Conservation (phyloP, 2,329 filamentous ascomycete genomes). For the Cephalotrichum gorgonifer region DNA sequence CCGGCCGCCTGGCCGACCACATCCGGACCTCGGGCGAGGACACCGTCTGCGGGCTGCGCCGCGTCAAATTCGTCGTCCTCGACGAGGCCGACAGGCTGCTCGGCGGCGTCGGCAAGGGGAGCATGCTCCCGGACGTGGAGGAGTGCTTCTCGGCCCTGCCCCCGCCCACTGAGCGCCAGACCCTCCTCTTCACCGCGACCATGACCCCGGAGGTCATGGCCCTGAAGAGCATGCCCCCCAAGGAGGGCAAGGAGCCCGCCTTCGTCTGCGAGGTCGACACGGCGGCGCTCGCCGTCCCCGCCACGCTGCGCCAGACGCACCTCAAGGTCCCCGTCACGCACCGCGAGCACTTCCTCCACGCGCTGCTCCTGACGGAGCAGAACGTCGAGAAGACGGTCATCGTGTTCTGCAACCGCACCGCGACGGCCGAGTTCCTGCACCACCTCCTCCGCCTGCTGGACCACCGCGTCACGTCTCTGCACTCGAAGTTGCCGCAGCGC, state of each 20-base stretch:
- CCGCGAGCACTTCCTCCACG: conserved; percentile 89
- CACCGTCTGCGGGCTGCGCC: conserved; percentile 69
- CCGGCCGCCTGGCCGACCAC: conserved; percentile 86
- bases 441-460: conserved; percentile 76
- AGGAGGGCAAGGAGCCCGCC: conserved; percentile 61
- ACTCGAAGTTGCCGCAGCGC: conserved; percentile 76
- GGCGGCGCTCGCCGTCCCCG: conserved; percentile 63
- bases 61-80: conserved; percentile 78
- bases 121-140: conserved; percentile 91
- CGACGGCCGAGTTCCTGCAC: conserved; percentile 80
- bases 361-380: conserved; percentile 67
- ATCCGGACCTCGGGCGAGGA: conserved; percentile 86
- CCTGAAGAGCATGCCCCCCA: conserved; percentile 65
- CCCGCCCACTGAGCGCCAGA: conserved; percentile 70
- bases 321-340: conserved; percentile 84
- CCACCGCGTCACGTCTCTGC: conserved; percentile 84
- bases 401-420: conserved; percentile 88
- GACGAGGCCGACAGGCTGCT: conserved; percentile 93
- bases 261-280: conserved; percentile 87
- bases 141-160: conserved; percentile 78
- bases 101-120: conserved; percentile 59
- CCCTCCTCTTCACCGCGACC: conserved; percentile 90
- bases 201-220: conserved; percentile 86
- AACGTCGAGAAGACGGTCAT: conserved; percentile 74
- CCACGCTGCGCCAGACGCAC: conserved; percentile 74